A percentile compares a stretch with the other conserved stretches of the same genome.
phyloP scores from a whole-genome alignment of 1,284 basidiomycete genomes.

The Marasmius oreades region DNA sequence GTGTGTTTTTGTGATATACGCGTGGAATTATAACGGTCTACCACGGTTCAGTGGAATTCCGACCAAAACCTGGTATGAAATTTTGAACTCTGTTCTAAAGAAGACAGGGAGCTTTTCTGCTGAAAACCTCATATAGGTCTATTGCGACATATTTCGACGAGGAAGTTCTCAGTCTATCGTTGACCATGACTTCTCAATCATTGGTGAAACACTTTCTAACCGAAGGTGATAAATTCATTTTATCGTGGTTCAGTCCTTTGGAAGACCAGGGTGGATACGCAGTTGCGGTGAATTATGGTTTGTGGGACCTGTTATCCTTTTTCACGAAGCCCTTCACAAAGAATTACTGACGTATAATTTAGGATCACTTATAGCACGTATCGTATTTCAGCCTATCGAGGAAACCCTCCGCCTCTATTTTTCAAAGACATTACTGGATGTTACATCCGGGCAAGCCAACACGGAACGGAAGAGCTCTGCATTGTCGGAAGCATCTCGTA shows the following conservation, averaged over 20 bases:
- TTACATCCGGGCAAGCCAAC: background rate
- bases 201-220: conserved; percentile 93
- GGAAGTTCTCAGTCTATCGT: conserved; percentile 53
- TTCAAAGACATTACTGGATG: conserved; percentile 55
- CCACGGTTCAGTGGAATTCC: conserved; percentile 22
- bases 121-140: background rate
- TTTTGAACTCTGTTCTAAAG: no score
- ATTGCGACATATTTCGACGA: conserved; percentile 42
- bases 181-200: conserved; percentile 83
- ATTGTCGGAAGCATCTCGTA: conserved; percentile 34
- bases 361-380: conserved; percentile 90
- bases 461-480: conserved; percentile 10
- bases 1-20: conserved; percentile 35
- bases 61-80: conserved; percentile 11
- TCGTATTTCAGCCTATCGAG: conserved; percentile 91
- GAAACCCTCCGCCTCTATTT: conserved; percentile 88
- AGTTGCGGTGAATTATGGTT: conserved; percentile 91
- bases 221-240: conserved; percentile 90
- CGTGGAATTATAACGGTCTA: conserved; percentile 27
- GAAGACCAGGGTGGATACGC: conserved; percentile 93
- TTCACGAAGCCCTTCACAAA: background rate
- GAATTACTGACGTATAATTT: conserved; percentile 5
- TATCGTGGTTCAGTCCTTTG: conserved; percentile 79
- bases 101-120: no score
- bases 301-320: conserved; percentile 19